Conservation (phyloP, 257 asterid species). For the Nicotiana knightiana region DNA sequence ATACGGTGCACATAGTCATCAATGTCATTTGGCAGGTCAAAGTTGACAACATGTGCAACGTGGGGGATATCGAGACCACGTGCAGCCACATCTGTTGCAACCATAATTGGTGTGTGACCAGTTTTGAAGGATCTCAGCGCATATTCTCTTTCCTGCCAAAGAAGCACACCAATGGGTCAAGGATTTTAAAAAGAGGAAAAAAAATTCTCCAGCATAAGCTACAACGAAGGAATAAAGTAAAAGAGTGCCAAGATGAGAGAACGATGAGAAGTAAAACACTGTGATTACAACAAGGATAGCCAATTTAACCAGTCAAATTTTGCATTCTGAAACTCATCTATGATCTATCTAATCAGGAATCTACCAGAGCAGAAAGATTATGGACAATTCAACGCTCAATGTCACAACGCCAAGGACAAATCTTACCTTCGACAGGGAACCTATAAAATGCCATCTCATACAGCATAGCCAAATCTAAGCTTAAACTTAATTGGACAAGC, state of each 20-base stretch:
- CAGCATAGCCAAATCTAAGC: not conserved
- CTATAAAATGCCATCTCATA: not conserved
- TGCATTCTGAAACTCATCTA: not conserved
- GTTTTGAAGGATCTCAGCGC: conserved; percentile 89
- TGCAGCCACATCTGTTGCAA: conserved; percentile 95
- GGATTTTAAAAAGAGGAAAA: not conserved
- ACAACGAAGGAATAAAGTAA: not conserved
- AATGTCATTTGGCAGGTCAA: conserved; percentile 88
- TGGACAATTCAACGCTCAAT: not conserved
- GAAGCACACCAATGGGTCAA: not conserved
- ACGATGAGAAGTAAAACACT: not conserved
- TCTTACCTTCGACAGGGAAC: not conserved
- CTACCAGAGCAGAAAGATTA: not conserved
- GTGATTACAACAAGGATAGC: not conserved
- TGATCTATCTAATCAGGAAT: not conserved
- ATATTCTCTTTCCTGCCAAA: conserved; percentile 73
- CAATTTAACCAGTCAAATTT: not conserved
- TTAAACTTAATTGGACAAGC: not conserved
- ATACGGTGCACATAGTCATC: conserved; percentile 96
- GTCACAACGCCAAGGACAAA: not conserved
- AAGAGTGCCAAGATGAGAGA: not conserved
- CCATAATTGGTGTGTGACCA: conserved; percentile 80
- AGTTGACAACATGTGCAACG: conserved; percentile 88
- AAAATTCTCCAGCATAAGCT: not conserved
- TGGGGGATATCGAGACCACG: conserved; percentile 98